These are phyloP conservation scores for Talaromyces borbonicus DNA, from an alignment of 495 filamentous ascomycete species.

Conservation along the genomic window DNA sequence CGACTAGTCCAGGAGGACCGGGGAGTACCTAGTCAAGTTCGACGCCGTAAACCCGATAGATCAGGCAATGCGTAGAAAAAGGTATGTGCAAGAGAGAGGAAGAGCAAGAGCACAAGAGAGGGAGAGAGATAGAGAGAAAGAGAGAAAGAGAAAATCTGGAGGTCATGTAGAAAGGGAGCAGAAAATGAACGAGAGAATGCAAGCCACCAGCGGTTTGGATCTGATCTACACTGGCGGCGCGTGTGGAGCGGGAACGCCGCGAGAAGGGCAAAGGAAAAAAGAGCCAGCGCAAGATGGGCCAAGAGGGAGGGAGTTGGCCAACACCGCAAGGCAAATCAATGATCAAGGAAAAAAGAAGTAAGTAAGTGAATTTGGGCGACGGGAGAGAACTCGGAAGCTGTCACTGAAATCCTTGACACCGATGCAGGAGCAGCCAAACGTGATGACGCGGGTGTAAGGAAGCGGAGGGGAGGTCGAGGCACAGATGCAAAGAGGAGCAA, in stretches of 20 bases:
- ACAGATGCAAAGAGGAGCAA: background rate
- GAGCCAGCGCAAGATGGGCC: slow-evolving; percentile 17
- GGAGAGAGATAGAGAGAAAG: slow-evolving; percentile 6
- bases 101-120: slow-evolving; percentile 7
- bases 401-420: too few species aligned
- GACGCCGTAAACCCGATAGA: background rate
- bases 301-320: too few species aligned
- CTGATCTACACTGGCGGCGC: slow-evolving; percentile 2
- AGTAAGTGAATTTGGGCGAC: too few species aligned
- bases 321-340: too few species aligned
- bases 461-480: too few species aligned
- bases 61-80: slow-evolving; percentile 8
- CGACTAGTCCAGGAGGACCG: too few species aligned
- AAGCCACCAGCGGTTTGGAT: slow-evolving; percentile 3
- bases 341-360: too few species aligned
- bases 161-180: too few species aligned
- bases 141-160: slow-evolving; percentile 2
- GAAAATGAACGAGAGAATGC: slow-evolving; percentile 4
- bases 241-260: slow-evolving; percentile 6
- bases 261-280: slow-evolving; percentile 11
- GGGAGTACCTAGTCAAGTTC: background rate
- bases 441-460: too few species aligned
- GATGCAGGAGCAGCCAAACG: too few species aligned
- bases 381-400: too few species aligned
- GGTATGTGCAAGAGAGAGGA: slow-evolving; percentile 6